These are phyloP conservation scores for Leccinum imitatum DNA, from an alignment of 768 basidiomycete genomes.

Conservation along the genomic window DNA sequence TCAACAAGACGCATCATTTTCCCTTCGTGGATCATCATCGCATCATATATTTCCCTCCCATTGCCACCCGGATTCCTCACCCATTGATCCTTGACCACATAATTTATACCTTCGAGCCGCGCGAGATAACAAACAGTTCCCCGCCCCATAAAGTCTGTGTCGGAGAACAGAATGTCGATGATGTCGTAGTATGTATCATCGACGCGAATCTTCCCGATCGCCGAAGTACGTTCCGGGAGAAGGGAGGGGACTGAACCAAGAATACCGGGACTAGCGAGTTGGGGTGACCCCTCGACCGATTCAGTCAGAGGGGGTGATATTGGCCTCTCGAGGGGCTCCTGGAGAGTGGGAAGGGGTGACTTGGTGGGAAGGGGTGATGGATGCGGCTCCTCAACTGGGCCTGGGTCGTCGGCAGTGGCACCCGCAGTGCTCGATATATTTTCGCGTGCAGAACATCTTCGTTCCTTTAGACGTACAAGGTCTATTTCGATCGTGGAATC, in stretches of 20 bases:
- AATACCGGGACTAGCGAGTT: too few relatives aligned
- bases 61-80: background rate
- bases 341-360: too few relatives aligned
- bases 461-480: background rate
- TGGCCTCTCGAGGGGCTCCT: too few relatives aligned
- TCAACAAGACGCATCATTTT: background rate
- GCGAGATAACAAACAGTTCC: background rate
- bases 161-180: background rate
- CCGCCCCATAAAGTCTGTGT: background rate
- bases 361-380: too few relatives aligned
- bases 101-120: background rate
- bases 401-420: too few relatives aligned
- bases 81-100: background rate
- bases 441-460: background rate
- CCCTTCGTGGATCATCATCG: background rate
- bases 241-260: too few relatives aligned
- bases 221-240: background rate
- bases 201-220: background rate
- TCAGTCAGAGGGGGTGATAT: too few relatives aligned
- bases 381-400: too few relatives aligned
- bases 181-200: background rate
- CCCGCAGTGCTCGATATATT: background rate
- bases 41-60: background rate
- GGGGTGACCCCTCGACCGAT: too few relatives aligned
- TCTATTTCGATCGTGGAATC: background rate